Evolutionary conservation across 139 green algal genomes (phyloP).

Genomic region (Picocystis salinarum): DNA sequence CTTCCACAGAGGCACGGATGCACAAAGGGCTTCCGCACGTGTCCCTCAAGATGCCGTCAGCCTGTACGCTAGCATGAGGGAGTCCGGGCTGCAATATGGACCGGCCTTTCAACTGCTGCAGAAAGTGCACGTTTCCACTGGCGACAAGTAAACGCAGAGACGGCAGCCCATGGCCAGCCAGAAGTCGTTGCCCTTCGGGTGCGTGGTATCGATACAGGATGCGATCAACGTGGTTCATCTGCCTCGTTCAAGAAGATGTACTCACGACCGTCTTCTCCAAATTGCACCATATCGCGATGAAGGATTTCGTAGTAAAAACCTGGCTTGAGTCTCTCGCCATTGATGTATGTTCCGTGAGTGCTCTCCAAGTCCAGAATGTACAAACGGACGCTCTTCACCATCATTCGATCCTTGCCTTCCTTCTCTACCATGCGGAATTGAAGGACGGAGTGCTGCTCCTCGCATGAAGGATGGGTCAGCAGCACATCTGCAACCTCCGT

Average conservation of each 20-base stretch:
- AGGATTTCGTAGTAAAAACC: slow-evolving; percentile 2
- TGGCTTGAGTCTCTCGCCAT: slow-evolving; percentile 57
- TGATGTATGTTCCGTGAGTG: slow-evolving; percentile 86
- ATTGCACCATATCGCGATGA: slow-evolving; percentile 58
- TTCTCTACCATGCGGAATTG: slow-evolving; percentile 38
- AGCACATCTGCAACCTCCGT: slow-evolving; percentile 63
- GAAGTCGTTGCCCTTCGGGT: too few species aligned
- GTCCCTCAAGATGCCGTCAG: slow-evolving; percentile 36
- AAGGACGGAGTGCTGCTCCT: slow-evolving; percentile 88
- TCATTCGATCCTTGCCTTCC: slow-evolving; percentile 31
- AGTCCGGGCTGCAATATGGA: slow-evolving; percentile 68
- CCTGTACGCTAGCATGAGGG: slow-evolving; percentile 56
- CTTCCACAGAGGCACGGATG: slow-evolving; percentile 65
- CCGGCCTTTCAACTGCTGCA: slow-evolving; percentile 67
- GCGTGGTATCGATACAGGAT: too few species aligned
- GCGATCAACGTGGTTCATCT: too few species aligned
- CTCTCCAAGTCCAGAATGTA: slow-evolving; percentile 90
- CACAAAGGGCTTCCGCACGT: slow-evolving; percentile 49
- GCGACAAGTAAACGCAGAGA: too few species aligned
- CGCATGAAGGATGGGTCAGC: slow-evolving; percentile 85
- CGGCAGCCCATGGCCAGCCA: too few species aligned
- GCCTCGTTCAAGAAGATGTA: slow-evolving; percentile 82
- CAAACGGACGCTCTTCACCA: slow-evolving; percentile 31
- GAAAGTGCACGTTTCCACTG: slow-evolving; percentile 73
- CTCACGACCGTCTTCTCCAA: slow-evolving; percentile 69